Percentiles rank a stretch among this genome's conserved stretches.
Conservation (phyloP, 495 filamentous ascomycete genomes). For the Letharia columbiana region DNA sequence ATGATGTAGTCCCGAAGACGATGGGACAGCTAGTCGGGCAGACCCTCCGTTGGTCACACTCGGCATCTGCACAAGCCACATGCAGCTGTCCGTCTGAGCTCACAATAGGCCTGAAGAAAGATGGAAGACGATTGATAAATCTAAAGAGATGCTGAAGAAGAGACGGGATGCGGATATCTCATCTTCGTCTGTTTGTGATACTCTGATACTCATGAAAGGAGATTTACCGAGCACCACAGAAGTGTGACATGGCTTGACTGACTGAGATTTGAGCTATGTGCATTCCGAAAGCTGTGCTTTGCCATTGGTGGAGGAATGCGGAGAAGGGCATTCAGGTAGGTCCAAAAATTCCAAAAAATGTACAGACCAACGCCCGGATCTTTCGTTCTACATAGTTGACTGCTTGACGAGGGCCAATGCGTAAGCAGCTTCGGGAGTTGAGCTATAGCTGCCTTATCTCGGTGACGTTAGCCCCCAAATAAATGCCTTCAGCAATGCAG, state of each 20-base stretch:
- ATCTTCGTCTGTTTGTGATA: not conserved
- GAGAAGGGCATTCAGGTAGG: not conserved
- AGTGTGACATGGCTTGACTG: not conserved
- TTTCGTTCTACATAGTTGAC: no score
- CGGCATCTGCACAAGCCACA: not conserved
- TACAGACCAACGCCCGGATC: no score
- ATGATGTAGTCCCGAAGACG: not conserved
- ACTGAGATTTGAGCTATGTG: not conserved
- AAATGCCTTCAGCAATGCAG: not conserved
- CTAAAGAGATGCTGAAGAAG: not conserved
- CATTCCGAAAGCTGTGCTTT: not conserved
- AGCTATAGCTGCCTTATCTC: not conserved
- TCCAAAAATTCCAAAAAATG: no score
- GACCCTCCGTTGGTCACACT: not conserved
- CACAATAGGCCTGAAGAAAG: not conserved
- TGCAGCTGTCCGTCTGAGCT: not conserved
- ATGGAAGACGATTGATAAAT: not conserved
- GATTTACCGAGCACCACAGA: no score
- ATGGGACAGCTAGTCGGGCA: not conserved
- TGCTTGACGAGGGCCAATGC: no score
- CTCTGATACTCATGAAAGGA: not conserved
- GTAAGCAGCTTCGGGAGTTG: not conserved
- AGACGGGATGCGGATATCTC: not conserved
- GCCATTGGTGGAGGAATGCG: constrained; percentile 5
- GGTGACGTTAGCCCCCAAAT: not conserved